Percentiles rank a stretch among this genome's conserved stretches.
Evolutionary conservation across 2,329 filamentous ascomycete species (phyloP).

Genomic region (Aspergillus sp.): DNA sequence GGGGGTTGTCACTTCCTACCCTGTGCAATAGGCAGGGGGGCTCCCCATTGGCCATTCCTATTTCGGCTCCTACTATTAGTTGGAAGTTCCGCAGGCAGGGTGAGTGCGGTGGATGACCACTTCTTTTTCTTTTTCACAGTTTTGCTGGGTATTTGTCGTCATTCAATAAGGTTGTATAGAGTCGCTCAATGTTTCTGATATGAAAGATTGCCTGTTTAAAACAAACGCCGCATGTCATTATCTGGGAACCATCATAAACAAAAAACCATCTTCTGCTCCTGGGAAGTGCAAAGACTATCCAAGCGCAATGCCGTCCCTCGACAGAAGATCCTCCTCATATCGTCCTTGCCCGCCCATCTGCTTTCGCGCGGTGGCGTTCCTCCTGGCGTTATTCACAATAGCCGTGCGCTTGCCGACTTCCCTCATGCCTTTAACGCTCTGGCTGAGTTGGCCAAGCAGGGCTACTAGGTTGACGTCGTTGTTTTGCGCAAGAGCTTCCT

Average conservation of each 20-base stretch:
- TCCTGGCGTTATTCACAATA: conserved; percentile 51
- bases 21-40: too few relatives aligned
- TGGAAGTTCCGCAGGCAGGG: too few relatives aligned
- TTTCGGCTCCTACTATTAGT: too few relatives aligned
- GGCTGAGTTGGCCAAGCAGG: conserved; percentile 72
- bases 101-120: too few relatives aligned
- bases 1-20: too few relatives aligned
- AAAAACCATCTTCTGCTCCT: background rate
- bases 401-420: conserved; percentile 74
- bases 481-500: conserved; percentile 71
- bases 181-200: too few relatives aligned
- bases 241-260: background rate
- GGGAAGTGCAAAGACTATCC: background rate
- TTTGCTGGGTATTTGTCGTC: background rate
- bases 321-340: conserved; percentile 30
- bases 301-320: conserved; percentile 17
- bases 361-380: conserved; percentile 23
- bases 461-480: conserved; percentile 81
- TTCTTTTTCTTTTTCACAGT: too few relatives aligned
- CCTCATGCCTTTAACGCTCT: conserved; percentile 68
- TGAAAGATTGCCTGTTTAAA: too few relatives aligned
- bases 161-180: background rate
- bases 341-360: conserved; percentile 23
- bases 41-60: too few relatives aligned
- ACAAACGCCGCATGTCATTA: background rate